phyloP scores from a whole-genome alignment of 768 basidiomycete genomes.

The Trametes punicea region DNA sequence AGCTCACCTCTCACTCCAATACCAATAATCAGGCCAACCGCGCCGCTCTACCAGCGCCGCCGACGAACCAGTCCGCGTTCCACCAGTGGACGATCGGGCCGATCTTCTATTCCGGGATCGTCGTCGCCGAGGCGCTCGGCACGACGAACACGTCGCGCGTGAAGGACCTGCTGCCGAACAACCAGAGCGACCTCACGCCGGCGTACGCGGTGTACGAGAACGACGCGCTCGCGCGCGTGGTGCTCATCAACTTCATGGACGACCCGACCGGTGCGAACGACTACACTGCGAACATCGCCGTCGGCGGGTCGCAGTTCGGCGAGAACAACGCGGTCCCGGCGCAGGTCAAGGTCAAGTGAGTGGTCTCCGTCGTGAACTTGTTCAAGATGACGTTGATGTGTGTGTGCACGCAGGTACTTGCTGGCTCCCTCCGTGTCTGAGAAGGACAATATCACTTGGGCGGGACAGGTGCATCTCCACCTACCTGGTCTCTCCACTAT shows the following conservation, averaged over 20 bases:
- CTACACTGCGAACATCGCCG: slow-evolving; percentile 34
- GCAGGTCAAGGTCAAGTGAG: slow-evolving; percentile 37
- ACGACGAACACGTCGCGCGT: slow-evolving; percentile 40
- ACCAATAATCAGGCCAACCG: neutral
- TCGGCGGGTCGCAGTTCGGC: slow-evolving; percentile 28
- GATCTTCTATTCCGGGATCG: slow-evolving; percentile 46
- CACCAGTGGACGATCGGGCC: slow-evolving; percentile 47
- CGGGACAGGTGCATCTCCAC: slow-evolving; percentile 37
- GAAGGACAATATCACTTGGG: slow-evolving; percentile 49
- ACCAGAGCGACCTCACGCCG: slow-evolving; percentile 38
- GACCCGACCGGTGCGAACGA: slow-evolving; percentile 41
- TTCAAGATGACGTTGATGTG: neutral
- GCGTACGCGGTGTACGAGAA: slow-evolving; percentile 49
- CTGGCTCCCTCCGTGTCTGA: slow-evolving; percentile 38
- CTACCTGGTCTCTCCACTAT: neutral
- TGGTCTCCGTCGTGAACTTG: slow-evolving; percentile 4
- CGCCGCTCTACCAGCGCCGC: slow-evolving; percentile 34
- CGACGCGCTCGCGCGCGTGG: slow-evolving; percentile 39
- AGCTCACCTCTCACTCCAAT: neutral
- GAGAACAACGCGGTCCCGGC: slow-evolving; percentile 25
- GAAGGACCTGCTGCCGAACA: slow-evolving; percentile 37
- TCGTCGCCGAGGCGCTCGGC: slow-evolving; percentile 46
- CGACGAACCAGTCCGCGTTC: slow-evolving; percentile 37
- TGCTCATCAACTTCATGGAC: slow-evolving; percentile 46
- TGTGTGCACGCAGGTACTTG: slow-evolving; percentile 27